Base-by-base conservation (phyloP, 495 filamentous ascomycete genomes). In the Penicillium cataractarum region DNA sequence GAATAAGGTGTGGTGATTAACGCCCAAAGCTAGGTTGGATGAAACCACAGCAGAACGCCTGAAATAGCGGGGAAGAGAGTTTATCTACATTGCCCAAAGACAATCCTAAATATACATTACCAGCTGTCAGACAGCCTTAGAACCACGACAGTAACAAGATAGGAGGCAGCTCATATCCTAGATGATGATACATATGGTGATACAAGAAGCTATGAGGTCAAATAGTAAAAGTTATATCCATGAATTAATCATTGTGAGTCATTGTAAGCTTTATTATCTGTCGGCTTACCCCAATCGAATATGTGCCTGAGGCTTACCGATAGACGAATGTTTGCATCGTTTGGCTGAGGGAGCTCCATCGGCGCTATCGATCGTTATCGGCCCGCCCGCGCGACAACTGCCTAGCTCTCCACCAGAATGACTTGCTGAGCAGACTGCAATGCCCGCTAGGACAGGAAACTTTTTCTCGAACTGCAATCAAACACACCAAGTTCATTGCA, bases 271-370 rank as follows among this genome's bases (percentile, higher is more conserved):
- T 9, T 12, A 24, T 3, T 3, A 31, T 31, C 29, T 31, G n/a
- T n/a, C 7, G 29, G 29, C 29, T 31, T 31, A 7, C 29, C n/a
- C n/a, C n/a, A n/a, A n/a, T n/a, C n/a, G 19, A n/a, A 6, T 42
- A 5, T 42, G 13, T 19, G 39, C 39, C 39, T 42, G 39, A 42
- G 39, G 39, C n/a, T 6, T 6, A 1, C 17, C 1, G 6, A 8
- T 17, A 42, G 65, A 64, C 22, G 66, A 48, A 69, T 64, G 66
- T 75, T 71, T 73, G 68, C 39, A 51, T 1, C 19, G 59, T 72
- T 72, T 69, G 70, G 32, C n/a, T 27, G 15, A 13, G 22, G 22
- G 15, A 54, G 51, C 51, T 54, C 31, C 29, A 35, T 31, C 27
- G 26, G 42, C 53, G 2, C 61, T 69, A 69, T 68, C 66, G 63